These are phyloP conservation scores for Peronosclerospora sorghi DNA, from an alignment of 352 stramenopile species.

Conservation along the genomic window DNA sequence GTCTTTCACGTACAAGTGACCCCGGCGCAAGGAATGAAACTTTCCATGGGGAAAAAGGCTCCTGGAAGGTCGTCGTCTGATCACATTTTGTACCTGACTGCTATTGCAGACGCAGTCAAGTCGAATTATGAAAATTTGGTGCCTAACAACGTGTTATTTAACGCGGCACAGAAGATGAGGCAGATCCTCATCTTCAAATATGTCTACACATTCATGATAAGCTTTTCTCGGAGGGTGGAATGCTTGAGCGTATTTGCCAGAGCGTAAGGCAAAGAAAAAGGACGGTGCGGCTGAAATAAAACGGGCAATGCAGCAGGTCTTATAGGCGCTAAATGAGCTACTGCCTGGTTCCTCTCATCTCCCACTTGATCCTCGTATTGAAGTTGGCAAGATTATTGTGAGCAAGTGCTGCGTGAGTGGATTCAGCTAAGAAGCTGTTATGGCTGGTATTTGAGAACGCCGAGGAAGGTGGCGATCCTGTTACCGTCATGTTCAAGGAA, in stretches of 20 bases:
- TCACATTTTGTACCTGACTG: too few relatives aligned
- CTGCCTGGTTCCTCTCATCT: conserved; percentile 81
- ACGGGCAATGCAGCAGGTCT: conserved; percentile 59
- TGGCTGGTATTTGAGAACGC: conserved; percentile 86
- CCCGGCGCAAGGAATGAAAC: too few relatives aligned
- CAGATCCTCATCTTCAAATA: too few relatives aligned
- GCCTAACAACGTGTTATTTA: too few relatives aligned
- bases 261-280: conserved; percentile 78
- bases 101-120: too few relatives aligned
- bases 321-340: conserved; percentile 76
- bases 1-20: too few relatives aligned
- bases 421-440: conserved; percentile 83
- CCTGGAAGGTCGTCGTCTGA: too few relatives aligned
- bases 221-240: conserved; percentile 58
- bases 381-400: too few relatives aligned
- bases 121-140: too few relatives aligned
- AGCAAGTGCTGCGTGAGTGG: conserved; percentile 87
- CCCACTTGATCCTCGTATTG: conserved; percentile 72
- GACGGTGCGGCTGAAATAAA: conserved; percentile 74
- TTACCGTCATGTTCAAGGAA: conserved; percentile 89
- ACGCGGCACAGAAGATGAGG: too few relatives aligned
- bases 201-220: too few relatives aligned
- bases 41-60: too few relatives aligned
- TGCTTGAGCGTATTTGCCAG: conserved; percentile 76
- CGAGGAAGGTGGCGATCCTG: conserved; percentile 60